phyloP scores from a whole-genome alignment of 495 filamentous ascomycete genomes.

The Echria macrotheca region DNA sequence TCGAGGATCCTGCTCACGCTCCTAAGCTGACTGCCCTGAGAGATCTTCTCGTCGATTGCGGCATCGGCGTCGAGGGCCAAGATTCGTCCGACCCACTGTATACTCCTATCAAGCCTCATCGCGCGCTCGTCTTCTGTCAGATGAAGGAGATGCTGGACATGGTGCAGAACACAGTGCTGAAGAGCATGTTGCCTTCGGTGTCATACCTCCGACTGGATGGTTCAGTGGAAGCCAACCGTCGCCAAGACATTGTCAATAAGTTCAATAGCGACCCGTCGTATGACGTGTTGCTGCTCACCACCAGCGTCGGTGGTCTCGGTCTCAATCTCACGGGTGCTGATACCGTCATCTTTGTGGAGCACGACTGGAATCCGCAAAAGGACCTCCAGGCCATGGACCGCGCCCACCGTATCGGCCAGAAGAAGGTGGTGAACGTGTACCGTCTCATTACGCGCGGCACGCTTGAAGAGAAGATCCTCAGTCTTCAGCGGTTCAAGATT shows the following conservation, averaged over 20 bases:
- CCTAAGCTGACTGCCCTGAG: conserved; percentile 86
- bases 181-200: conserved; percentile 76
- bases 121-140: conserved; percentile 95
- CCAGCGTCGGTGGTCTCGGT: conserved; percentile 88
- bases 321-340: conserved; percentile 95
- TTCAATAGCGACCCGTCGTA: conserved; percentile 97
- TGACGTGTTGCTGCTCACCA: conserved; percentile 87
- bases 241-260: conserved; percentile 95
- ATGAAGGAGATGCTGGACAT: conserved; percentile 99
- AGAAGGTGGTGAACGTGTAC: conserved; percentile 99
- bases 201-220: conserved; percentile 90
- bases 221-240: conserved; percentile 77
- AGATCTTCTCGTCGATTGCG: conserved; percentile 90
- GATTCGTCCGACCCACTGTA: conserved; percentile 56
- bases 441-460: conserved; percentile 92
- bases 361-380: conserved; percentile 99
- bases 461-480: conserved; percentile 97
- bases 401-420: conserved; percentile 95
- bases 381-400: conserved; percentile 99
- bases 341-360: conserved; percentile 98
- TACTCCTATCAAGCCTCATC: conserved; percentile 84
- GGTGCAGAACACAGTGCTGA: conserved; percentile 86
- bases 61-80: conserved; percentile 73
- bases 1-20: conserved; percentile 82
- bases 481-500: conserved; percentile 98